Evolutionary conservation across 768 basidiomycete genomes (phyloP).

Genomic region (Neoboletus magnificus): DNA sequence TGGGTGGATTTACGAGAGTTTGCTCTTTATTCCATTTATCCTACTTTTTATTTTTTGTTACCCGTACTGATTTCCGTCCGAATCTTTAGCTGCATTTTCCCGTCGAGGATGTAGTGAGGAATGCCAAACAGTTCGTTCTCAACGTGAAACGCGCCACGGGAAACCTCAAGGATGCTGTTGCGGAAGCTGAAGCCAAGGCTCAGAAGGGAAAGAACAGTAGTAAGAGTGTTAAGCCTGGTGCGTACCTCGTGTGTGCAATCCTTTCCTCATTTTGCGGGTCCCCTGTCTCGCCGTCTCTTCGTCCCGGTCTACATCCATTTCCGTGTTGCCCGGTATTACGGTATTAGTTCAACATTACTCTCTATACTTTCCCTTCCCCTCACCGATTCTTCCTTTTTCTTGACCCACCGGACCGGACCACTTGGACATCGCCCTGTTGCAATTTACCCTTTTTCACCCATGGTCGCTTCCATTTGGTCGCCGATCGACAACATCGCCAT

Average conservation of each 20-base stretch:
- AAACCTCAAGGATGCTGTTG: conserved; percentile 50
- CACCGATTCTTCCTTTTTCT: background rate
- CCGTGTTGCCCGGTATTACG: background rate
- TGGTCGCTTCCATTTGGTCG: conserved; percentile 4
- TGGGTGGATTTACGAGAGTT: conserved; percentile 36
- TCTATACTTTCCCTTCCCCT: background rate
- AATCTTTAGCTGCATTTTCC: conserved; percentile 66
- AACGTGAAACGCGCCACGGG: conserved; percentile 75
- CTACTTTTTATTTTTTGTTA: background rate
- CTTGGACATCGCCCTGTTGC: background rate
- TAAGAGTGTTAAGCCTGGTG: conserved; percentile 46
- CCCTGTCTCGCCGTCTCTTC: background rate
- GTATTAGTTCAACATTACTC: background rate
- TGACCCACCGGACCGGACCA: conserved; percentile 1
- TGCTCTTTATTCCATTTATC: background rate
- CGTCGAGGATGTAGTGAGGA: conserved; percentile 70
- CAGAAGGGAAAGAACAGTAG: conserved; percentile 34
- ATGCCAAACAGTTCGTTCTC: conserved; percentile 71
- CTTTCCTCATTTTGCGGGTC: background rate
- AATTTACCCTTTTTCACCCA: conserved; percentile 1
- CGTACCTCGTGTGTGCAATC: conserved; percentile 7
- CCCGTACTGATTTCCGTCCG: background rate
- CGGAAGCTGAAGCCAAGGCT: conserved; percentile 39
- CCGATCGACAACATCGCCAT: conserved; percentile 12
- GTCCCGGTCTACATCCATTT: background rate